Evolutionary conservation across 305 asterid genomes (phyloP), one percentile per base, ranked within the genome.

Genomic region (Fraxinus xanthoxyloides): DNA sequence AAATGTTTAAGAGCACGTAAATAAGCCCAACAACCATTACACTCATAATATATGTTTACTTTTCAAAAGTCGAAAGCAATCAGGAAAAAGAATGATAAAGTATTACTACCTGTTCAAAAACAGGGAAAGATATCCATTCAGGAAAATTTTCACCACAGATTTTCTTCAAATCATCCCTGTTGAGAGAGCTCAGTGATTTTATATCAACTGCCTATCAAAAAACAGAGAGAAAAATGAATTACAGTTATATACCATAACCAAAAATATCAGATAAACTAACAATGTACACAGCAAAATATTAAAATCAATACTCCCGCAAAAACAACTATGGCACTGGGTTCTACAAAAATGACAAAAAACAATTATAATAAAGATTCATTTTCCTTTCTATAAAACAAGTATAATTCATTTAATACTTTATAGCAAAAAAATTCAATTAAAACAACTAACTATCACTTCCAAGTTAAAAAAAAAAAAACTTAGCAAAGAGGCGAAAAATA

Each of bases 61-160:
- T 77, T 72, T 51, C 86, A 84, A 79, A 38, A 32, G 19, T 54
- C 35, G 79, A 82, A 81, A 51, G 24, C 61, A 77, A 61, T 34
- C 56, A 77, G 43, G 35, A 80, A 72, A 77, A 46, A 1, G 26
- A 59, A 38, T 15, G 34, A n/a, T 69, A 26, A 59, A 61, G 82
- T 8, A 23, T 9, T 63, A 81, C 59, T 77, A 97, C 99, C 97
- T 94, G 98, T 87, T 94, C 98, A 81, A 59, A 97, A 78, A 90
- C 97, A 23, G 98, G 99, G 87, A 97, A 97, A 2, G 98, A 94
- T 79, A 97, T 95, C 99, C 99, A 97, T 79, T 93, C 94, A 1
- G 99, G 99, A 80, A 89, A 88, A 81, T 89, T 92, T 24, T 93
- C 99, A 59, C 98, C 99, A 73, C 99, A 97, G 23, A 97, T 92